Conservation (phyloP, 441 rosid genomes). For the Populus hybrid region DNA sequence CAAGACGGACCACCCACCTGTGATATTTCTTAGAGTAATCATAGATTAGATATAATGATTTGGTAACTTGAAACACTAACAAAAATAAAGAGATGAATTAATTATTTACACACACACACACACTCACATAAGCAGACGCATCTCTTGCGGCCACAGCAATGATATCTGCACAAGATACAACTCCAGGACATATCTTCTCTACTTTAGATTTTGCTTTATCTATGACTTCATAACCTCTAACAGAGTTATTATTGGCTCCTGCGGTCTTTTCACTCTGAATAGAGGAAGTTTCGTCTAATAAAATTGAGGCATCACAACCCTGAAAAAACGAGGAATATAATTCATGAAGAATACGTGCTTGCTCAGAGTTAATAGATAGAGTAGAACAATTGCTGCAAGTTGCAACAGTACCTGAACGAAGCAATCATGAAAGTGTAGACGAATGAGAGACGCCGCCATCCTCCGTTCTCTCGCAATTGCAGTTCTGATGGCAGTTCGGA, state of each 20-base stretch:
- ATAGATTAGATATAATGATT: too few species aligned
- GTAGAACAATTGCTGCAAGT: background rate
- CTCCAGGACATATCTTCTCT: conserved; percentile 50
- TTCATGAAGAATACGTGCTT: background rate
- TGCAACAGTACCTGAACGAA: conserved; percentile 43
- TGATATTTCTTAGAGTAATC: background rate
- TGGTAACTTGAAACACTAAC: background rate
- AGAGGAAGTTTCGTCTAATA: conserved; percentile 41
- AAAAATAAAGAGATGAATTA: background rate
- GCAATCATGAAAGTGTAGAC: conserved; percentile 62
- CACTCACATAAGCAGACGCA: conserved; percentile 50
- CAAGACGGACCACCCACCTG: conserved; percentile 50
- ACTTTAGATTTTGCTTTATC: conserved; percentile 44
- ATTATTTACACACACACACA: background rate
- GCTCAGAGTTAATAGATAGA: too few species aligned
- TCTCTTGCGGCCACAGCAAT: conserved; percentile 59
- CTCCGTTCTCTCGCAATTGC: conserved; percentile 51
- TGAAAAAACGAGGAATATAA: background rate
- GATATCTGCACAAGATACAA: conserved; percentile 65
- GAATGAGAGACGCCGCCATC: conserved; percentile 66
- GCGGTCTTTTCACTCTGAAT: conserved; percentile 46
- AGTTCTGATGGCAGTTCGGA: conserved; percentile 43
- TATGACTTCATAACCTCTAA: conserved; percentile 50
- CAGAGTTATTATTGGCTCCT: conserved; percentile 31
- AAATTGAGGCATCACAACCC: conserved; percentile 65